Conservation (phyloP, 805 yeast genomes). For the Nadsonia fulvescens region DNA sequence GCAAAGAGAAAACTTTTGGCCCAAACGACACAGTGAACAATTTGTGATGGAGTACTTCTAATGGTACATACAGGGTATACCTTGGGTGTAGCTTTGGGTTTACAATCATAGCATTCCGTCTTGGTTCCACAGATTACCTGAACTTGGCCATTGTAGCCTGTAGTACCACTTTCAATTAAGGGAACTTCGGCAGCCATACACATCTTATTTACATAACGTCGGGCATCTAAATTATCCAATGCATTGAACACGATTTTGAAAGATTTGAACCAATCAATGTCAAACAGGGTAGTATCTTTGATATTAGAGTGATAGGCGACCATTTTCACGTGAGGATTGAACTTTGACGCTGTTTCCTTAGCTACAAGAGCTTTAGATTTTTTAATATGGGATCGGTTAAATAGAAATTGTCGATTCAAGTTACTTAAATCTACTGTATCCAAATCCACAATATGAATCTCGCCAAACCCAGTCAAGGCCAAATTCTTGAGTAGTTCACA, state of each 20-base stretch:
- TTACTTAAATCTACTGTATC: constrained; percentile 91
- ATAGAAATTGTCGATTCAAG: constrained; percentile 81
- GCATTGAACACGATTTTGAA: constrained; percentile 81
- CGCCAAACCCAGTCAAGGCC: constrained; percentile 64
- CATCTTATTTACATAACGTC: constrained; percentile 75
- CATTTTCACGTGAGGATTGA: constrained; percentile 49
- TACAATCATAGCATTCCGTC: constrained; percentile 90
- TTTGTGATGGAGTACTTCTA: constrained; percentile 90
- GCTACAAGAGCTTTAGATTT: constrained; percentile 78
- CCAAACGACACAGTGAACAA: constrained; percentile 95
- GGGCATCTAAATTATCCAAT: constrained; percentile 80
- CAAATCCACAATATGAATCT: constrained; percentile 70
- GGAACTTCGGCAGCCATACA: constrained; percentile 59
- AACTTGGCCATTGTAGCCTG: constrained; percentile 87
- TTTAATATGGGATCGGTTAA: constrained; percentile 78
- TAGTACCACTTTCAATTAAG: constrained; percentile 84
- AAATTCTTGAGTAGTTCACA: constrained; percentile 77
- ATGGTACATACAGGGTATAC: constrained; percentile 93
- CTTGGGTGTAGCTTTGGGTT: constrained; percentile 71
- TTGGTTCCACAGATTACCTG: constrained; percentile 72
- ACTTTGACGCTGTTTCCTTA: constrained; percentile 56
- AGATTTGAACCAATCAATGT: constrained; percentile 56
- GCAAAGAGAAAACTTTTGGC: constrained; percentile 78
- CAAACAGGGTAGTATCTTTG: constrained; percentile 56
- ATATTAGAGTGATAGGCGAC: constrained; percentile 77